A percentile compares a stretch with the other conserved stretches of the same genome.
Conservation (phyloP, 139 green algal species). For the Chlorella sp. region DNA sequence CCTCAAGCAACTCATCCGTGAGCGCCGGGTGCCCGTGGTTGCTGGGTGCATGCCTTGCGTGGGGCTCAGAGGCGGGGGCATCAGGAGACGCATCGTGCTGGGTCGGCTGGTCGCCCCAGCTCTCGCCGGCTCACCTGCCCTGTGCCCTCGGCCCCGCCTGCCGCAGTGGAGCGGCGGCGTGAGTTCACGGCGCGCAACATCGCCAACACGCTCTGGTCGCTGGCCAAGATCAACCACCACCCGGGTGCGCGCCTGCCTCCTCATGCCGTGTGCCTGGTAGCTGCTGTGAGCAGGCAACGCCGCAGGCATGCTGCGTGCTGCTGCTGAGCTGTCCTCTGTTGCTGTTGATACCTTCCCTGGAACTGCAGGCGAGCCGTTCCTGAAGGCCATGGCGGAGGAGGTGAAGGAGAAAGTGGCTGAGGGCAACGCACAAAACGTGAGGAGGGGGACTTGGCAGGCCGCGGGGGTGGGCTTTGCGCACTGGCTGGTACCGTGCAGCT, state of each 20-base stretch:
- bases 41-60: background rate
- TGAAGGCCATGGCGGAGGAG: slow-evolving; percentile 38
- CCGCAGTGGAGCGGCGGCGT: slow-evolving; percentile 10
- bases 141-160: background rate
- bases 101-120: no score
- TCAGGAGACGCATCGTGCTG: no score
- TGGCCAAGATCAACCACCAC: slow-evolving; percentile 60
- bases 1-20: slow-evolving; percentile 43
- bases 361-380: slow-evolving; percentile 25
- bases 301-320: no score
- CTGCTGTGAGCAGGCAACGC: no score
- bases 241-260: slow-evolving; percentile 17
- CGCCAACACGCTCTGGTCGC: slow-evolving; percentile 57
- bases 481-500: no score
- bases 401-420: slow-evolving; percentile 17
- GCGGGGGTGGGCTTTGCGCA: no score
- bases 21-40: background rate
- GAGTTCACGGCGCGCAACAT: slow-evolving; percentile 58
- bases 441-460: no score
- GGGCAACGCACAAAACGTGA: slow-evolving; percentile 42
- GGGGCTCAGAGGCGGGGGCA: no score
- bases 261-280: no score
- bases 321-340: background rate
- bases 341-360: no score
- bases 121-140: background rate